Evolutionary conservation across 2,329 filamentous ascomycete species (phyloP), one percentile per base, ranked within the genome.

Genomic region (Pseudogymnoascus sp.): DNA sequence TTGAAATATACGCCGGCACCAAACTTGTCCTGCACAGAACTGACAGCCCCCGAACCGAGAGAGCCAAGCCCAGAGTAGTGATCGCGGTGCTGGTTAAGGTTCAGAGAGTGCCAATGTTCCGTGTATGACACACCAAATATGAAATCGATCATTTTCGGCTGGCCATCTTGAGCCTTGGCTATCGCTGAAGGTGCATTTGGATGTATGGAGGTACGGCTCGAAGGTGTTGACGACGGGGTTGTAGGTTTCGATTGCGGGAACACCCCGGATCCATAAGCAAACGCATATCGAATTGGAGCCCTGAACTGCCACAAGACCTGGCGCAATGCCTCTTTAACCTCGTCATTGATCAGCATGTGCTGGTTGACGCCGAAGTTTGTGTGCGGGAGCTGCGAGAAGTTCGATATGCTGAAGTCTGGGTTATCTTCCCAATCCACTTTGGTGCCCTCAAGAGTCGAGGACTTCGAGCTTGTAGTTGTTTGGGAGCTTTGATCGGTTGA

Each of bases 1-100:
- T 99, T 96, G 78, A 97, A 99, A 77, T 99, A 99, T 39, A 97
- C 91, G 5, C 94, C 95, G 0, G 94, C 94, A 42, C 94, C 94
- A 78, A 89, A 90, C 66, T 80, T 83, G 70, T 97, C 91, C 75
- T 99, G 93, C 19, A 97, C 86, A 61, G 86, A 82, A 12, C 91
- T 92, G 16, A 97, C 90, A 3, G 90, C 82, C 30, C 86, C 92
- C 1, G 92, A 97, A 1, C 93, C 93, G 19, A 97, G 76, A 12
- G 86, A 88, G 1, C 90, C 90, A 19, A 99, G 79, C 9, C 84
- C 87, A 1, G 93, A 97, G 77, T 99, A 99, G 75, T 99, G 94
- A 70, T 95, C 83, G 6, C 90, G 88, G 72, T 99, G 89, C 73
- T 97, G 89, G 67, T 83, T 82, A 69, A 99, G 80, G 71, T 99